phyloP scores from a whole-genome alignment of 208 protist species.

The Herpetomonas tarakana region DNA sequence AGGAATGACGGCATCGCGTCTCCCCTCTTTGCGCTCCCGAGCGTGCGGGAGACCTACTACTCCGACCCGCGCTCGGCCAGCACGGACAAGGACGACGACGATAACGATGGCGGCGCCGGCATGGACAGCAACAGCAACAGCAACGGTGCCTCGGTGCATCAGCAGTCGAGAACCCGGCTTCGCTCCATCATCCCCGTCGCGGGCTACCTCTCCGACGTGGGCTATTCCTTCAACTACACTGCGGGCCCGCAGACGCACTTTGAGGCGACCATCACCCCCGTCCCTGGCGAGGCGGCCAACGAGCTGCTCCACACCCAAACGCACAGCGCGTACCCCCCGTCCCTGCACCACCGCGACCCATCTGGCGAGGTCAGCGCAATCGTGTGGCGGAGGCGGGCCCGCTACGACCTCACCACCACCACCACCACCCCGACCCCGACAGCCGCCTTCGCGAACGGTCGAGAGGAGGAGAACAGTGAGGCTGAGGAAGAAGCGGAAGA shows the following conservation, averaged over 20 bases:
- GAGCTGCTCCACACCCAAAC: constrained; percentile 40
- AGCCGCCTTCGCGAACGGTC: no score
- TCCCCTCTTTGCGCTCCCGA: constrained; percentile 30
- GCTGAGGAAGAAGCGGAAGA: no score
- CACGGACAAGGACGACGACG: constrained; percentile 1
- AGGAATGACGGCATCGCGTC: constrained; percentile 10
- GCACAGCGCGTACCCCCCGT: constrained; percentile 19
- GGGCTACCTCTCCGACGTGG: constrained; percentile 38
- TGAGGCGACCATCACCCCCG: constrained; percentile 36
- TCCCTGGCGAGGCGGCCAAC: constrained; percentile 23
- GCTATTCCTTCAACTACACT: constrained; percentile 68
- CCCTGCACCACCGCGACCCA: constrained; percentile 13
- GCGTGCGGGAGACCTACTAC: constrained; percentile 26
- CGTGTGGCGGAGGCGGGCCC: constrained; percentile 14
- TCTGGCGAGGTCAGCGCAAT: constrained; percentile 7
- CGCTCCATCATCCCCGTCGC: constrained; percentile 61
- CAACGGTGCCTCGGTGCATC: neutral
- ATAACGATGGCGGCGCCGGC: neutral
- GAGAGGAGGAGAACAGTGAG: neutral
- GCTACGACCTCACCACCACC: neutral
- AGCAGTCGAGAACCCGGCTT: neutral
- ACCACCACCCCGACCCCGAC: neutral
- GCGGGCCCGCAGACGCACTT: constrained; percentile 48
- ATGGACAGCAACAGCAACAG: neutral
- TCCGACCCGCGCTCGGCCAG: constrained; percentile 5